Evolutionary conservation across 805 yeast genomes (phyloP), one percentile per base, ranked within the genome.

Genomic region (Barnettozyma pratensis): DNA sequence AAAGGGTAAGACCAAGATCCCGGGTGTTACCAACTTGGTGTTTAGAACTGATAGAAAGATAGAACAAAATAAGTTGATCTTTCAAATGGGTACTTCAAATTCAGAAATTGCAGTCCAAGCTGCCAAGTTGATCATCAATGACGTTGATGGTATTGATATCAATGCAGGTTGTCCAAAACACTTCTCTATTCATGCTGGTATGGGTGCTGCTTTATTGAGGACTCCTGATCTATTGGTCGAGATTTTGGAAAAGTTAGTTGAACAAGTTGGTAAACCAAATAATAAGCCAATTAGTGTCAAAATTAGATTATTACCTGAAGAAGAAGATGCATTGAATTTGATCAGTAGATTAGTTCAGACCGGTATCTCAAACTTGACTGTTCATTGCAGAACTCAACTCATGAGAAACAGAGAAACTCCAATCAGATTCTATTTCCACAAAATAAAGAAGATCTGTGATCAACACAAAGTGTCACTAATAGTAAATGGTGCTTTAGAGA

Each of bases 121-220:
- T 1, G 97, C 96, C 0, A 69, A 76, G 46, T 74, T 83, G 39
- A 87, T 94, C 4, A 88, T 91, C 7, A 61, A 73, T 1, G 98
- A 94, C 65, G 98, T 94, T 3, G 90, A 81, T 54, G 98, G 96
- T 7, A 85, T 94, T 5, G 99, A 94, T 63, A 75, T 94, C 49
- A 94, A 94, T 65, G 89, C 96, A 30, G 99, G 99, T 5, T 94
- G 99, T 68, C 99, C 99, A 4, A 94, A 92, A 64, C 97, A 90
- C 56, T 94, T 94, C 60, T 86, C 96, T 1, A 76, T 90, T 3
- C 99, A 94, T 65, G 75, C 95, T 0, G 99, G 99, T 1, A 94
- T 94, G 98, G 99, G 99, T 5, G 96, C 98, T 3, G 97, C 96
- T 1, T 71, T 94, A 41, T 71, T 94, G 47, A 71, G 75, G 32